Evolutionary conservation across 768 basidiomycete genomes (phyloP).

Genomic region (Phanerochaete sordida): DNA sequence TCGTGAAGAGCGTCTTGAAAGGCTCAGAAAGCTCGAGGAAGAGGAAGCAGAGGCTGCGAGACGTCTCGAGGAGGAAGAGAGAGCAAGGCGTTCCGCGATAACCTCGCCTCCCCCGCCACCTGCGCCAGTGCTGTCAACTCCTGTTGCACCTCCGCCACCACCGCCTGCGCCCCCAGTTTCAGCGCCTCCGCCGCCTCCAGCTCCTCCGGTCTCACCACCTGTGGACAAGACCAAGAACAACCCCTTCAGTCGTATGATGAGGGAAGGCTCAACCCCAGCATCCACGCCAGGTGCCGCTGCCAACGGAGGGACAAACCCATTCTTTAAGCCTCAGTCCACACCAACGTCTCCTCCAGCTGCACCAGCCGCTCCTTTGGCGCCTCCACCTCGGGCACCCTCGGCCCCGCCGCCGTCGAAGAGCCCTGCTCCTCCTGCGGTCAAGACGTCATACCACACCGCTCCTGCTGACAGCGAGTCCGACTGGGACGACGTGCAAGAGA

Average conservation of each 20-base stretch:
- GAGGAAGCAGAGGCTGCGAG: conserved; percentile 57
- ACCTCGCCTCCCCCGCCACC: conserved; percentile 37
- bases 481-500: conserved; percentile 83
- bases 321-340: conserved; percentile 46
- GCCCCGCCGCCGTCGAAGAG: conserved; percentile 37
- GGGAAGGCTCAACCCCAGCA: conserved; percentile 38
- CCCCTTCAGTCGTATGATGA: conserved; percentile 73
- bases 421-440: conserved; percentile 51
- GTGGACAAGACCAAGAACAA: conserved; percentile 62
- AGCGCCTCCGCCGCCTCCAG: conserved; percentile 21
- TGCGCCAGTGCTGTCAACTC: conserved; percentile 46
- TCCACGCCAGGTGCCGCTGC: conserved; percentile 31
- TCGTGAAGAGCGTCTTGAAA: conserved; percentile 65
- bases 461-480: conserved; percentile 62
- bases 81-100: conserved; percentile 23
- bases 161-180: conserved; percentile 27
- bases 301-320: conserved; percentile 70
- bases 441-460: conserved; percentile 59
- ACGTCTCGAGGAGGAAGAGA: conserved; percentile 40
- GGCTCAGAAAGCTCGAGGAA: conserved; percentile 67
- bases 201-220: conserved; percentile 26
- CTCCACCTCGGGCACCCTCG: conserved; percentile 15
- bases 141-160: conserved; percentile 33
- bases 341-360: conserved; percentile 33
- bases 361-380: not conserved